Evolutionary conservation across 257 asterid genomes (phyloP), one percentile per base, ranked within the genome.

Genomic region (Capsicum pubescens): DNA sequence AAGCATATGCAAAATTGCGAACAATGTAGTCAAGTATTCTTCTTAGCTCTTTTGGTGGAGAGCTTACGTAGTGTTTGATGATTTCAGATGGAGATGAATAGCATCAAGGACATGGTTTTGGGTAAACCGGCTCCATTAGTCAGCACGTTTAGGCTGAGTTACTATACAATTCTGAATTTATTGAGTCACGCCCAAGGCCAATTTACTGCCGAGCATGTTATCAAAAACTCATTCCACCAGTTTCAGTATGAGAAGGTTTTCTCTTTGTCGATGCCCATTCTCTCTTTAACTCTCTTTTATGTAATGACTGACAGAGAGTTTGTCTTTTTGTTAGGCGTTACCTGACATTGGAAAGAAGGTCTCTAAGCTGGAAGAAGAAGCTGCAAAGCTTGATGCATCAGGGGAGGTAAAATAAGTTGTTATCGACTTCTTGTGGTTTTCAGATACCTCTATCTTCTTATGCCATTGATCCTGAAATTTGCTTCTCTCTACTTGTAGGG

Each of bases 131-230:
- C 99, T 58, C 99, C 98, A 56, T 84, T 97, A 88, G 92, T 97
- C 92, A 97, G 99, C 88, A 97, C 99, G 14, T 97, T 97, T 91
- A 91, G 98, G 91, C 89, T 97, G 80, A 97, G 99, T 90, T 97
- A 97, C 93, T 97, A 94, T 89, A 89, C 99, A 44, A 93, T 97
- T 87, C 83, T 97, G 88, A 97, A 97, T 87, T 91, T 97, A 86
- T 92, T 97, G 98, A 96, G 98, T 87, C 98, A 98, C 68, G 97
- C 98, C 76, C 98, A 97, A 90, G 98, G 98, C 66, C 99, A 95
- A 88, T 93, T 97, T 89, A 93, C 98, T 61, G 98, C 99, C 67
- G 98, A 97, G 93, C 99, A 93, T 90, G 98, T 95, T 85, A 97
- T 97, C 89, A 91, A 87, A 87, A 85, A 97, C 85, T 97, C 98